These are phyloP conservation scores for Coniochaeta ligniaria DNA, from an alignment of 2,329 filamentous ascomycete species.

Conservation along the genomic window DNA sequence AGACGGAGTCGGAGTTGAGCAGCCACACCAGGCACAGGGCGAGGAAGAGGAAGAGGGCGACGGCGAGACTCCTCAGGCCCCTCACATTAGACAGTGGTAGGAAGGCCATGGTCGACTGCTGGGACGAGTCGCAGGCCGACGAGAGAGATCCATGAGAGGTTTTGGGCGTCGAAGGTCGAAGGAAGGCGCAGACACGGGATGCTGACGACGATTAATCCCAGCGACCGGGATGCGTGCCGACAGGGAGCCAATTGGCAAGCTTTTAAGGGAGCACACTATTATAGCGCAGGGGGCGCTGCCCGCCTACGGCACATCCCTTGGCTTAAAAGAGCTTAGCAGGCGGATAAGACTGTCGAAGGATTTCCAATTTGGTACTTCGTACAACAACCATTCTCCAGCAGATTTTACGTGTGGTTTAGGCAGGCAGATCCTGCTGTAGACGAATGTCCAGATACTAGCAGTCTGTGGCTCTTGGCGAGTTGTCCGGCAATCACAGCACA, in stretches of 20 bases:
- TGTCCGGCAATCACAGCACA: too few relatives aligned
- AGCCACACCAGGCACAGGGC: background rate
- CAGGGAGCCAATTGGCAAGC: background rate
- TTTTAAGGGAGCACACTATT: too few relatives aligned
- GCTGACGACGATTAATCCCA: background rate
- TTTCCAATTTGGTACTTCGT: too few relatives aligned
- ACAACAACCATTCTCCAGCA: too few relatives aligned
- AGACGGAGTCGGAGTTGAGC: background rate
- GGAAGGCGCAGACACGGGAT: background rate
- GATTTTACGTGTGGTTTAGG: too few relatives aligned
- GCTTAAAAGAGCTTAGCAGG: too few relatives aligned
- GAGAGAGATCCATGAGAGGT: background rate
- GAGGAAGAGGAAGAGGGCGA: background rate
- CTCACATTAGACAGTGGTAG: background rate
- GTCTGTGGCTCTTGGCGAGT: too few relatives aligned
- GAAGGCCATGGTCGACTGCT: background rate
- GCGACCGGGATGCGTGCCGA: background rate
- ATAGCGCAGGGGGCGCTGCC: too few relatives aligned
- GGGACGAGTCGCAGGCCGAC: background rate
- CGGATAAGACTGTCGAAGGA: too few relatives aligned
- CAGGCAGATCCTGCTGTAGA: too few relatives aligned
- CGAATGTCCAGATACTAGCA: too few relatives aligned
- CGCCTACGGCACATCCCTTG: too few relatives aligned
- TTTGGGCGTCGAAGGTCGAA: background rate
- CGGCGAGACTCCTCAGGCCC: background rate